Conservation (phyloP, 1,284 basidiomycete genomes). For the Inonotus hispidus region DNA sequence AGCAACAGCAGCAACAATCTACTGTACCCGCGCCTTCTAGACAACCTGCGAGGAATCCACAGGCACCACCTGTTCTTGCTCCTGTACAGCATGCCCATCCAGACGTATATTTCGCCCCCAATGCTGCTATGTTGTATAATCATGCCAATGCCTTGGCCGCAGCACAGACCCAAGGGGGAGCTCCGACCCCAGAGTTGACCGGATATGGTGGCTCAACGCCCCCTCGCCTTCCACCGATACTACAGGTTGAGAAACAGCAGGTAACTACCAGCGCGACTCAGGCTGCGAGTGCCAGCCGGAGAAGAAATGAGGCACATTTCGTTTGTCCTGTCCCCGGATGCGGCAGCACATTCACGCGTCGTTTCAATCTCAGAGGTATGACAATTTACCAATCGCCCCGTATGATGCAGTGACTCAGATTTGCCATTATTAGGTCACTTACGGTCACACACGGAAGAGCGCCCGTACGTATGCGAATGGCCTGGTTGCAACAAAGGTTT, state of each 20-base stretch:
- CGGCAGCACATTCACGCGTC: conserved; percentile 88
- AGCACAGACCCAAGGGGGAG: conserved; percentile 8
- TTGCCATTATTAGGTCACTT: conserved; percentile 66
- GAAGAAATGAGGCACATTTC: conserved; percentile 88
- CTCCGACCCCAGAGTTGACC: background rate
- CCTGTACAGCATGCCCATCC: conserved; percentile 5
- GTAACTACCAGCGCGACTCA: conserved; percentile 95
- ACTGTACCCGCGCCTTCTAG: background rate
- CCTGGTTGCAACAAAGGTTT: conserved; percentile 93
- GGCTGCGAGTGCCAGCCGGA: conserved; percentile 81
- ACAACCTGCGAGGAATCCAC: background rate
- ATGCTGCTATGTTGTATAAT: conserved; percentile 42
- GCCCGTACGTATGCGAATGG: conserved; percentile 90
- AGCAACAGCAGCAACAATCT: background rate
- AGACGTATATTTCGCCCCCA: conserved; percentile 25
- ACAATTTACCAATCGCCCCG: conserved; percentile 9
- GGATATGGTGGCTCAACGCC: conserved; percentile 32
- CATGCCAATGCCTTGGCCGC: conserved; percentile 26
- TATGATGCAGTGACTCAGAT: conserved; percentile 18
- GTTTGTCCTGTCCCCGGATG: conserved; percentile 93
- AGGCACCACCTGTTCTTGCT: background rate
- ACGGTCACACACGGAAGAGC: conserved; percentile 93
- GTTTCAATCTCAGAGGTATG: conserved; percentile 76
- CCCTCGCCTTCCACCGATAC: conserved; percentile 71
- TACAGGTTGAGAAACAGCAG: conserved; percentile 86